These are phyloP conservation scores for Paramyrothecium roridum DNA, from an alignment of 2,329 filamentous ascomycete species.

Conservation along the genomic window DNA sequence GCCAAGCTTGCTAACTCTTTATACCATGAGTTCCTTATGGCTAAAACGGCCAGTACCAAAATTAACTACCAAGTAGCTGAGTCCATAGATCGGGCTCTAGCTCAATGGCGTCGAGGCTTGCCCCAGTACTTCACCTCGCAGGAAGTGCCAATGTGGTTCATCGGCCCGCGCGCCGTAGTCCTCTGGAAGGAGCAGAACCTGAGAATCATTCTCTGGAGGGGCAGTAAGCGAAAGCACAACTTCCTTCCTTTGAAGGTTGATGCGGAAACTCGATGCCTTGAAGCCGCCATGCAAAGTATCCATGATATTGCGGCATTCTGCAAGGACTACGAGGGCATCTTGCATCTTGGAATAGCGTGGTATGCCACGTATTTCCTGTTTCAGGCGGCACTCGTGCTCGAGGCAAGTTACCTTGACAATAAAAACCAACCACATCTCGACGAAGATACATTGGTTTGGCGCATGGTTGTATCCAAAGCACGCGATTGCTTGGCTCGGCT, in stretches of 20 bases:
- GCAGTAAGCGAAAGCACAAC: conserved; percentile 27
- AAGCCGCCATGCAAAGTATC: conserved; percentile 33
- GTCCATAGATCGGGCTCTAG: conserved; percentile 32
- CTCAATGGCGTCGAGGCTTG: conserved; percentile 26
- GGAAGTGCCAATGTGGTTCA: conserved; percentile 28
- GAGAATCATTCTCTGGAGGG: conserved; percentile 37
- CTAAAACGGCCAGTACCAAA: conserved; percentile 27
- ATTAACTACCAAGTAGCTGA: conserved; percentile 33
- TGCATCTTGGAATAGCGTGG: conserved; percentile 33
- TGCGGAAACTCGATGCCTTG: conserved; percentile 30
- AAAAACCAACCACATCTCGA: conserved; percentile 1
- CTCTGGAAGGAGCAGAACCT: conserved; percentile 40
- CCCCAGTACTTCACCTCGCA: conserved; percentile 28
- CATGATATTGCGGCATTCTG: conserved; percentile 32
- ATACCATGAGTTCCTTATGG: conserved; percentile 35
- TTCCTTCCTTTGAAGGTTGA: conserved; percentile 18
- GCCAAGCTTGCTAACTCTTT: conserved; percentile 36
- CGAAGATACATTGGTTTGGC: background rate
- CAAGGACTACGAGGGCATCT: conserved; percentile 13
- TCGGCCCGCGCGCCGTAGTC: conserved; percentile 31
- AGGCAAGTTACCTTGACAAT: conserved; percentile 8
- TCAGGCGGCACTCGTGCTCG: conserved; percentile 37
- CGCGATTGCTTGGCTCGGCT: background rate
- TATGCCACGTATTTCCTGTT: conserved; percentile 43
- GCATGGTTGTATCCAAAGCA: background rate